Percentiles rank a stretch among this genome's conserved stretches.
These are phyloP conservation scores for Acanthamoeba royreba DNA, from an alignment of 208 protist genomes.

Conservation along the genomic window DNA sequence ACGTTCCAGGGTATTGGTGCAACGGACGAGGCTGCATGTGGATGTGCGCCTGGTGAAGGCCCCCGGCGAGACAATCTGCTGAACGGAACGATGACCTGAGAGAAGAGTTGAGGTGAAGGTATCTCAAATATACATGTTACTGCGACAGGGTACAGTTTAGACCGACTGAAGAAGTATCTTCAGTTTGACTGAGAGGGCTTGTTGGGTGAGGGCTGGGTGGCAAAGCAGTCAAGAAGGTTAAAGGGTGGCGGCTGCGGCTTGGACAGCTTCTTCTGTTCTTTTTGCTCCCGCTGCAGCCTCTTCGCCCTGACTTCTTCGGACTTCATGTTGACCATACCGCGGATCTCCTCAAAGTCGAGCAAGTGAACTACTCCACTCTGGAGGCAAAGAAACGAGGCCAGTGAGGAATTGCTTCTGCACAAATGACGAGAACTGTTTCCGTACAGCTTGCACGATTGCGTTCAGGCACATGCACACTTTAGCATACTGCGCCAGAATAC, in stretches of 20 bases:
- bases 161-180: no score
- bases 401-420: no score
- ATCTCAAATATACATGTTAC: no score
- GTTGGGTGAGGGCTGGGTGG: no score
- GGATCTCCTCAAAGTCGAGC: background rate
- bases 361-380: background rate
- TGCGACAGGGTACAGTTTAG: no score
- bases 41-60: no score
- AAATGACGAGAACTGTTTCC: background rate
- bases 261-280: background rate
- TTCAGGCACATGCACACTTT: constrained; percentile 30
- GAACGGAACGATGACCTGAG: no score
- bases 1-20: no score
- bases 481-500: background rate
- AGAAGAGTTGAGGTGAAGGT: no score
- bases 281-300: background rate
- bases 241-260: background rate
- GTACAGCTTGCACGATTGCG: background rate
- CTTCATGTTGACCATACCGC: background rate
- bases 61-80: no score
- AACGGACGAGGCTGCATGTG: no score
- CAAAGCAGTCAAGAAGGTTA: background rate
- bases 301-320: background rate
- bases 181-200: no score
- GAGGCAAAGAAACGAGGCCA: background rate